Percentiles rank a stretch among this genome's conserved stretches.
Evolutionary conservation across 2,329 filamentous ascomycete species (phyloP).

Genomic region (Didymella glomerata): DNA sequence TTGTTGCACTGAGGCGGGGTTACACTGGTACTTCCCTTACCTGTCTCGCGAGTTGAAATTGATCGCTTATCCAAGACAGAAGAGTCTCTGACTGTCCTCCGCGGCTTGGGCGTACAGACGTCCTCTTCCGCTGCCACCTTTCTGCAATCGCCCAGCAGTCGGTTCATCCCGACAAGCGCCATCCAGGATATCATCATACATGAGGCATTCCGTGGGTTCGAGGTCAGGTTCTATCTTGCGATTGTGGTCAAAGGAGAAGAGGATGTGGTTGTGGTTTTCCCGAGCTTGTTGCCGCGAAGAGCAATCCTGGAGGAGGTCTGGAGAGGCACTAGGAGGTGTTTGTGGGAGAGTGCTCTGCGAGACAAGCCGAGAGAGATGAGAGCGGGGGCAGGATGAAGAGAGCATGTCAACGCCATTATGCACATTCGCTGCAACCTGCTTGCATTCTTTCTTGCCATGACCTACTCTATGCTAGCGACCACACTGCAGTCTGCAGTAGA

Average conservation of each 20-base stretch:
- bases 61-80: conserved; percentile 55
- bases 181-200: conserved; percentile 95
- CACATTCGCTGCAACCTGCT: too few relatives aligned
- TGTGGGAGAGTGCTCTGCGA: conserved; percentile 69
- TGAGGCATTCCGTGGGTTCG: conserved; percentile 92
- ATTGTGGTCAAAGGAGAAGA: conserved; percentile 90
- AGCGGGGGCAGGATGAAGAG: too few relatives aligned
- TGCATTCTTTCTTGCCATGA: too few relatives aligned
- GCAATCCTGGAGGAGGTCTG: conserved; percentile 86
- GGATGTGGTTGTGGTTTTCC: conserved; percentile 94
- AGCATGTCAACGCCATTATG: too few relatives aligned
- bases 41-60: conserved; percentile 16
- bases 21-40: conserved; percentile 57
- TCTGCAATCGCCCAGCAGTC: conserved; percentile 67
- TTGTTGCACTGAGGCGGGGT: conserved; percentile 57
- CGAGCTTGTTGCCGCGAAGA: conserved; percentile 76
- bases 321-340: conserved; percentile 81
- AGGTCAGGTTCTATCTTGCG: conserved; percentile 86
- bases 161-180: conserved; percentile 87
- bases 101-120: conserved; percentile 90
- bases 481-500: too few relatives aligned
- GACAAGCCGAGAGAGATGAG: neutral
- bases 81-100: conserved; percentile 87
- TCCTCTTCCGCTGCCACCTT: conserved; percentile 74
- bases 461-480: too few relatives aligned